phyloP scores from a whole-genome alignment of 2,329 filamentous ascomycete genomes.

The Penicillium crustosum region DNA sequence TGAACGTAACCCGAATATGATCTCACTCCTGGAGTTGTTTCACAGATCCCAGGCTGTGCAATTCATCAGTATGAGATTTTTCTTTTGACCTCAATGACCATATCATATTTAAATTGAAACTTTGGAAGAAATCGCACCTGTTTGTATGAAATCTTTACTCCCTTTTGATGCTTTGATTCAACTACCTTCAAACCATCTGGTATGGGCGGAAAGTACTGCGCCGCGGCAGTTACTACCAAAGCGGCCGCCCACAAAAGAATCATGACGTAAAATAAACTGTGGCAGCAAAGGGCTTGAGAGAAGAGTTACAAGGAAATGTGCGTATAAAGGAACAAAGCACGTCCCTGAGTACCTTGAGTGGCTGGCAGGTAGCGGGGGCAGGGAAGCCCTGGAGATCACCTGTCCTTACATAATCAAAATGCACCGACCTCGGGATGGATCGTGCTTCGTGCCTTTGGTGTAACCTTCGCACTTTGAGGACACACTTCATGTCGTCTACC shows the following conservation, averaged over 20 bases:
- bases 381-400: too few relatives aligned
- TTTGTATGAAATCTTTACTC: conserved; percentile 49
- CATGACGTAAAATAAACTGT: neutral
- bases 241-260: conserved; percentile 4
- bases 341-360: too few relatives aligned
- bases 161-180: conserved; percentile 45
- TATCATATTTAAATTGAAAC: neutral
- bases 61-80: neutral
- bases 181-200: conserved; percentile 44
- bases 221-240: conserved; percentile 24
- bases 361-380: too few relatives aligned
- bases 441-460: too few relatives aligned
- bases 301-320: neutral
- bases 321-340: too few relatives aligned
- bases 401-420: too few relatives aligned
- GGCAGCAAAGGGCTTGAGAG: neutral
- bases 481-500: too few relatives aligned
- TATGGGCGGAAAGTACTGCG: conserved; percentile 44
- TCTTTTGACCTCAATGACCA: neutral
- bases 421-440: too few relatives aligned
- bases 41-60: conserved; percentile 51
- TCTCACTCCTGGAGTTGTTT: conserved; percentile 56
- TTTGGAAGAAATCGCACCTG: conserved; percentile 34
- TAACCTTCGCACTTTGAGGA: too few relatives aligned
- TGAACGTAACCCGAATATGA: conserved; percentile 62